These are phyloP conservation scores for Epichloe gansuensis DNA, from an alignment of 2,329 filamentous ascomycete genomes.

Conservation along the genomic window DNA sequence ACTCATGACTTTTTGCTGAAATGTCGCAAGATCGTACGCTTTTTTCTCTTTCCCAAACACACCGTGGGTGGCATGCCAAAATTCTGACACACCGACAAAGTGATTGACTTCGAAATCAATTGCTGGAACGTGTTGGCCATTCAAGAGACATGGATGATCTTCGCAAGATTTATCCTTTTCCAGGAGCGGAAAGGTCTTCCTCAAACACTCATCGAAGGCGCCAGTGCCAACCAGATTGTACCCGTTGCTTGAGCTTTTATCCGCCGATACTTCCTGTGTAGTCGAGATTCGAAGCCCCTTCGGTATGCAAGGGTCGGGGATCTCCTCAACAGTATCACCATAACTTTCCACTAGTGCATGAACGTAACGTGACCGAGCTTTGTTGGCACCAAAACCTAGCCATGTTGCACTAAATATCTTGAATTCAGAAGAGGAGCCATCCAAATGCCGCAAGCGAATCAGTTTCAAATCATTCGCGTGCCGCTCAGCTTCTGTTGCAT, in stretches of 20 bases:
- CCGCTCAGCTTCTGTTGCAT: constrained; percentile 75
- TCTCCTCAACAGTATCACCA: constrained; percentile 44
- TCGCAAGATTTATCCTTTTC: constrained; percentile 79
- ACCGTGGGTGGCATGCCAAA: constrained; percentile 96
- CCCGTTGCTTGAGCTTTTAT: constrained; percentile 20
- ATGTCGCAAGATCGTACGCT: constrained; percentile 80
- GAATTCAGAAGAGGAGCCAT: constrained; percentile 68
- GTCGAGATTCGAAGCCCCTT: constrained; percentile 59
- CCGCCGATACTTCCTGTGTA: constrained; percentile 41
- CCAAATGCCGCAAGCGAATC: constrained; percentile 69
- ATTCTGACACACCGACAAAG: constrained; percentile 94
- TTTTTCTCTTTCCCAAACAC: constrained; percentile 72
- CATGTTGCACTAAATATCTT: constrained; percentile 91
- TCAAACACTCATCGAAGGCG: constrained; percentile 72
- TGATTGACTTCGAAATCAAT: constrained; percentile 98
- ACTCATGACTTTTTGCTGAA: constrained; percentile 69
- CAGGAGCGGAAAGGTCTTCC: constrained; percentile 69
- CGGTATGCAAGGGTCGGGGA: constrained; percentile 87
- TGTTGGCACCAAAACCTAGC: constrained; percentile 94
- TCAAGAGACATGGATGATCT: constrained; percentile 75
- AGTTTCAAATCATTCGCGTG: constrained; percentile 84
- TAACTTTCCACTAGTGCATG: constrained; percentile 58
- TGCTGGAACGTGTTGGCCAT: constrained; percentile 82
- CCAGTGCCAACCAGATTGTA: constrained; percentile 68
- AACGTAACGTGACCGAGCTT: constrained; percentile 79